A percentile compares a stretch with the other conserved stretches of the same genome.
These are phyloP conservation scores for Chlamydomonas asymmetrica DNA, from an alignment of 139 green algal genomes.

Conservation along the genomic window DNA sequence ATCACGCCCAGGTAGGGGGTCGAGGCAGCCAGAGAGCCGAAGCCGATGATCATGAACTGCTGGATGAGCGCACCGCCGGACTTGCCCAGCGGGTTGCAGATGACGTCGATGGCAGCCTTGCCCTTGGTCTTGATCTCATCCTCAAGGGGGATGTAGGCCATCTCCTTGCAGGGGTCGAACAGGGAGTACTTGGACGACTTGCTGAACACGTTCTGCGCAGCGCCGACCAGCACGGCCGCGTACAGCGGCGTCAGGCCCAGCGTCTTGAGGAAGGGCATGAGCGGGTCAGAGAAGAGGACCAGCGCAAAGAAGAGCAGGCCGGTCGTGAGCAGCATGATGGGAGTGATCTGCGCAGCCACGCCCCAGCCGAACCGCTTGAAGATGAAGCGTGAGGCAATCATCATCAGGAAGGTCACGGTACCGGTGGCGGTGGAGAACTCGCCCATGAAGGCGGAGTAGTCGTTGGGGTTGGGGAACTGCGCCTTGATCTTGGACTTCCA, in stretches of 20 bases:
- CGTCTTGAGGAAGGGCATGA: constrained; percentile 79
- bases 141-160: constrained; percentile 99
- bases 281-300: constrained; percentile 77
- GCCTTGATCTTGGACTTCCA: constrained; percentile 99
- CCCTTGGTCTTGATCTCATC: constrained; percentile 92
- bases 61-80: constrained; percentile 97
- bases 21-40: constrained; percentile 94
- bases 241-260: constrained; percentile 93
- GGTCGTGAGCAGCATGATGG: constrained; percentile 94
- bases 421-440: constrained; percentile 85
- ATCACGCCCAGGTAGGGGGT: constrained; percentile 96
- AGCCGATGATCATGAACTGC: constrained; percentile 97
- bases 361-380: constrained; percentile 97
- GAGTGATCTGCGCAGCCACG: constrained; percentile 94
- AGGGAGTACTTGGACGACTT: constrained; percentile 98
- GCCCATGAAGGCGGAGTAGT: constrained; percentile 94
- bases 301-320: constrained; percentile 95
- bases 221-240: constrained; percentile 94
- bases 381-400: constrained; percentile 94
- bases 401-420: constrained; percentile 95
- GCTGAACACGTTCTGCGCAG: constrained; percentile 98
- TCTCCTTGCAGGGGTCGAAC: constrained; percentile 99
- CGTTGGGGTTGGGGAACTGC: constrained; percentile 98
- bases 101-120: constrained; percentile 99
- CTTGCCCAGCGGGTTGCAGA: constrained; percentile 99